phyloP scores from a whole-genome alignment of 306 rosid species.

The Quercus dentata region DNA sequence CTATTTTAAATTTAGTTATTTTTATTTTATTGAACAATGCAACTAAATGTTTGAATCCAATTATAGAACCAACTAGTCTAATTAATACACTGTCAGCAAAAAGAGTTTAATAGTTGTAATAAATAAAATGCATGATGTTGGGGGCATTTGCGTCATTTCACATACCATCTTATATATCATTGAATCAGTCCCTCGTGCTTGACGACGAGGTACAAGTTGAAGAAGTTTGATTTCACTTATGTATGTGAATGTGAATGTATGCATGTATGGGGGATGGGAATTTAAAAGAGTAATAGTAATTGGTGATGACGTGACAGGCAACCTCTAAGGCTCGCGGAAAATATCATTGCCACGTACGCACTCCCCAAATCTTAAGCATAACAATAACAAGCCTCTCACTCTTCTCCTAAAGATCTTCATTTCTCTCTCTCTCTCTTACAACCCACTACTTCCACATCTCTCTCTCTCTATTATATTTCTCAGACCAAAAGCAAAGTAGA shows the following conservation, averaged over 20 bases:
- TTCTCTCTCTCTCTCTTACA: constrained; percentile 9
- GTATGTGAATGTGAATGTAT: not conserved
- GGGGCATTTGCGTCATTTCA: too few species aligned
- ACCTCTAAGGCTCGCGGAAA: constrained; percentile 53
- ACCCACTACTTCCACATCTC: not conserved
- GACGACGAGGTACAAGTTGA: not conserved
- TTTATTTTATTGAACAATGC: too few species aligned
- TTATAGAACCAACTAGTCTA: too few species aligned
- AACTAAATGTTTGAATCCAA: too few species aligned
- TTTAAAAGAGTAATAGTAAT: too few species aligned
- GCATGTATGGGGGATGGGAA: not conserved
- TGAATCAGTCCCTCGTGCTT: not conserved
- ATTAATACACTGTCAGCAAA: too few species aligned
- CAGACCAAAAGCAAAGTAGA: not conserved
- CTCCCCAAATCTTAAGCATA: constrained; percentile 23
- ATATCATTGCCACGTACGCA: constrained; percentile 85
- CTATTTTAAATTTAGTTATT: too few species aligned
- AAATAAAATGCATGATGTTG: too few species aligned
- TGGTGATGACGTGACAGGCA: constrained; percentile 29
- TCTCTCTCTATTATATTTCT: not conserved
- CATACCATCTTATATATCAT: too few species aligned
- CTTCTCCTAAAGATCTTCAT: constrained; percentile 64
- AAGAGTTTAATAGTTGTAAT: too few species aligned
- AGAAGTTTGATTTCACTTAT: not conserved
- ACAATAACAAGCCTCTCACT: constrained; percentile 21